Conservation (phyloP, 345 rosid genomes). For the Ricinus communis region DNA sequence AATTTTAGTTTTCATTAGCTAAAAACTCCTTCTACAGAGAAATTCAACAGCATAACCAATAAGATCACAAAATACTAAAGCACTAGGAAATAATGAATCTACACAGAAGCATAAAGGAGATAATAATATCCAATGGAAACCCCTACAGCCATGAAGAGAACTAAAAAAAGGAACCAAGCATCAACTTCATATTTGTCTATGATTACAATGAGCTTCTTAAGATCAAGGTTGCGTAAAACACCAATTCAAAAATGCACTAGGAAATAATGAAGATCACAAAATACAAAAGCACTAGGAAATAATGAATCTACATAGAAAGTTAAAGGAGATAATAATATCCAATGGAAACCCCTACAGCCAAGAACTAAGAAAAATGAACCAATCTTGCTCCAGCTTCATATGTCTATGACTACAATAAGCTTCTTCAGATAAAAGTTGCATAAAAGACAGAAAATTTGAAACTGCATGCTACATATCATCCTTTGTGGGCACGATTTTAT, state of each 20-base stretch:
- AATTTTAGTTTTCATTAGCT: background rate
- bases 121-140: background rate
- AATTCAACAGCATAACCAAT: background rate
- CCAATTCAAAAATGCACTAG: too few species aligned
- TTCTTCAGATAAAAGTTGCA: background rate
- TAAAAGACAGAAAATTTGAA: too few species aligned
- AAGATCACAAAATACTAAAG: background rate
- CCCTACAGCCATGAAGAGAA: background rate
- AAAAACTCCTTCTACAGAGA: background rate
- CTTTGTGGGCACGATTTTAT: background rate
- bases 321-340: background rate
- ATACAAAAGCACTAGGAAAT: background rate
- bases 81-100: background rate
- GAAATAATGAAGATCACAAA: conserved; percentile 1
- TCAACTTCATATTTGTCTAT: too few species aligned
- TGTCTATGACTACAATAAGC: background rate
- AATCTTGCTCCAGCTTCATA: background rate
- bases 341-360: background rate
- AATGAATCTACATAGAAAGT: background rate
- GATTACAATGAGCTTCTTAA: too few species aligned
- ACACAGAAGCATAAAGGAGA: background rate
- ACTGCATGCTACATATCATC: too few species aligned
- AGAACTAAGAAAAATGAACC: background rate
- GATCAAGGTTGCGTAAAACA: too few species aligned
- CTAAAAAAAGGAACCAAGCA: too few species aligned